Base-by-base conservation (phyloP, 805 yeast genomes). In the Candida ficus region DNA sequence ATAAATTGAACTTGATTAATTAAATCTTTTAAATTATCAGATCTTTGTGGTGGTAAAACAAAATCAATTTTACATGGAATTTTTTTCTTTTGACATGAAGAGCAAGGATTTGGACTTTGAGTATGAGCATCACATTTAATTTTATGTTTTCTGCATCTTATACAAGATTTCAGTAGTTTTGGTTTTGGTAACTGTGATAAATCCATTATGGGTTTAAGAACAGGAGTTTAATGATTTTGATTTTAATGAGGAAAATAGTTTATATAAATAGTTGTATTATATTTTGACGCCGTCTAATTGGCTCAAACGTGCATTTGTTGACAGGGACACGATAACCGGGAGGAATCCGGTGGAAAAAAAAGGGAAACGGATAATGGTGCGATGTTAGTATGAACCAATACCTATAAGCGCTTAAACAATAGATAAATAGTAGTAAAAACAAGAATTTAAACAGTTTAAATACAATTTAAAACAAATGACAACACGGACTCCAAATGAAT, bases 61-160 rank as follows among this genome's bases (percentile, higher is more conserved):
- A 72, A 64, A 47, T 78, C 85, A 33, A 79, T 62, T 33, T 69
- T 68, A 52, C 88, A 81, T 21, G 61, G 59, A 17, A 73, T 49
- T 14, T 75, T 74, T 43, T 71, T 68, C 53, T 71, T 75, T 5
- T 63, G 47, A 54, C 88, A 81, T 23, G 74, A 68, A 3, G 79
- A 57, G 51, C 88, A 81, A 0, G 83, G 73, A 19, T 59, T 53
- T 4, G 87, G 86, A 27, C 66, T 58, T 13, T 76, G 71, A 19
- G 54, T 53, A 12, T 60, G 47, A 11, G 80, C 80, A 53, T 80
- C 81, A 58, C 88, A 81, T 51, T 72, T 77, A 14, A 80, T 78
- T 56, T 81, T 81, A 49, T 78, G 82, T 51, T 74, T 75, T 27
- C 87, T 67, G 57, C 88, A 81, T 25, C 83, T 64, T 5, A 73